Conservation (phyloP, 352 stramenopile species). For the Phytophthora pluvialis region DNA sequence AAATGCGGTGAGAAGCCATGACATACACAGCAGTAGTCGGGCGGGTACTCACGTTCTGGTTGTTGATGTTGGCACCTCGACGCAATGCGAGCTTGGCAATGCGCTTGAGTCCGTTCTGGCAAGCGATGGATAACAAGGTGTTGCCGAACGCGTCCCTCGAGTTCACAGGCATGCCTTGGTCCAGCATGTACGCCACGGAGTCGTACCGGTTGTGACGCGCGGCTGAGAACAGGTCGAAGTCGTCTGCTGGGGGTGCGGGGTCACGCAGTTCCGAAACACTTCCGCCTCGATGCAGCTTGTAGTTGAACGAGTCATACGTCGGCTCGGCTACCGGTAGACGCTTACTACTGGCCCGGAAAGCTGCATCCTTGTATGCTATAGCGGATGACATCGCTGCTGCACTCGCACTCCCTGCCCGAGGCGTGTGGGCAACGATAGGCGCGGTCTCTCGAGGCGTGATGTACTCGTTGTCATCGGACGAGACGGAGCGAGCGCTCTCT, state of each 20-base stretch:
- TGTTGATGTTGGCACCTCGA: conserved; percentile 89
- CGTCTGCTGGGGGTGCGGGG: conserved; percentile 31
- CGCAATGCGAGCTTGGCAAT: conserved; percentile 88
- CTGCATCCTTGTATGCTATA: conserved; percentile 30
- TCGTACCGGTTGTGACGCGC: conserved; percentile 85
- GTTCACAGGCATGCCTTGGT: conserved; percentile 85
- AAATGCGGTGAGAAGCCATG: not conserved
- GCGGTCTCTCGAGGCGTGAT: conserved; percentile 54
- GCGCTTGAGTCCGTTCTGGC: conserved; percentile 92
- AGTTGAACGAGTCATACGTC: conserved; percentile 35
- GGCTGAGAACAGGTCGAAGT: conserved; percentile 90
- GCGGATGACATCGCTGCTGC: conserved; percentile 3
- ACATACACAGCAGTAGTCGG: no score
- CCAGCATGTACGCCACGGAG: conserved; percentile 86
- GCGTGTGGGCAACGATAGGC: not conserved
- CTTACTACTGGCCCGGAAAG: conserved; percentile 32
- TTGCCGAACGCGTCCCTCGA: conserved; percentile 82
- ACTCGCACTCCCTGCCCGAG: conserved; percentile 9
- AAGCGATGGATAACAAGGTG: conserved; percentile 88
- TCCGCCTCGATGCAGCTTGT: conserved; percentile 35
- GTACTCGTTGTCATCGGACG: conserved; percentile 72
- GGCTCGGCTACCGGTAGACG: conserved; percentile 15
- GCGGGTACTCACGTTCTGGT: conserved; percentile 63
- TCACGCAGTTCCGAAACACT: conserved; percentile 19
- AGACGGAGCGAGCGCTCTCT: conserved; percentile 62